phyloP scores from a whole-genome alignment of 2,329 filamentous ascomycete species.

The Epichloe brachyelytri region DNA sequence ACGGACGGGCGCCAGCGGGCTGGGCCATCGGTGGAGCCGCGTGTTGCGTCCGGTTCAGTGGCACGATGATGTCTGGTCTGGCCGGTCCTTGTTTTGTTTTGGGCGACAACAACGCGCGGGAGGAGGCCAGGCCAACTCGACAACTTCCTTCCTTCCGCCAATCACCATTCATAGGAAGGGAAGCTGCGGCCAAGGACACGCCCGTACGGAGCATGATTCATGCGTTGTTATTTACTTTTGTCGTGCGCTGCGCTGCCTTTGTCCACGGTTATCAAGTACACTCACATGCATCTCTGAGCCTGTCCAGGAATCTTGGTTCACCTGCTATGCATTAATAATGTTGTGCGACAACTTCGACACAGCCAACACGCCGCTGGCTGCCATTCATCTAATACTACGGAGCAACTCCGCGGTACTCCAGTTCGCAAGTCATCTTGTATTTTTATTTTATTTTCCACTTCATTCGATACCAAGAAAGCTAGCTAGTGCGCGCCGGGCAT shows the following conservation, averaged over 20 bases:
- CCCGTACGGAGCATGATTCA: not conserved
- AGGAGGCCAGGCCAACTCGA: no score
- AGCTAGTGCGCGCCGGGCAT: not conserved
- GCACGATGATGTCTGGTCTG: not conserved
- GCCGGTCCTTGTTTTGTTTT: no score
- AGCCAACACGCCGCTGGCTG: not conserved
- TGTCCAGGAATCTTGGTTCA: not conserved
- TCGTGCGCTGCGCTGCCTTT: not conserved
- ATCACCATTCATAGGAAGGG: no score
- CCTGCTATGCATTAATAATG: not conserved
- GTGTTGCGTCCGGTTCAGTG: not conserved
- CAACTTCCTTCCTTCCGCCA: no score
- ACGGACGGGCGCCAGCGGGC: slow-evolving; percentile 2
- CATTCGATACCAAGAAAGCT: no score
- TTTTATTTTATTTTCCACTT: no score
- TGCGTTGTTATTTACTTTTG: not conserved
- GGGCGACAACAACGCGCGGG: no score
- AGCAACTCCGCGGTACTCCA: no score
- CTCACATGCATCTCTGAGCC: no score
- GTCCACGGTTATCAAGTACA: not conserved
- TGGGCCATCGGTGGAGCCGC: slow-evolving; percentile 4
- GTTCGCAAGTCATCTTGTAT: no score
- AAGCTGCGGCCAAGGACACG: not conserved
- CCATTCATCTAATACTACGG: not conserved
- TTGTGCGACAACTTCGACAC: not conserved